Conservation (phyloP, 176 grass and related monocot species). For the Zizania latifolia region DNA sequence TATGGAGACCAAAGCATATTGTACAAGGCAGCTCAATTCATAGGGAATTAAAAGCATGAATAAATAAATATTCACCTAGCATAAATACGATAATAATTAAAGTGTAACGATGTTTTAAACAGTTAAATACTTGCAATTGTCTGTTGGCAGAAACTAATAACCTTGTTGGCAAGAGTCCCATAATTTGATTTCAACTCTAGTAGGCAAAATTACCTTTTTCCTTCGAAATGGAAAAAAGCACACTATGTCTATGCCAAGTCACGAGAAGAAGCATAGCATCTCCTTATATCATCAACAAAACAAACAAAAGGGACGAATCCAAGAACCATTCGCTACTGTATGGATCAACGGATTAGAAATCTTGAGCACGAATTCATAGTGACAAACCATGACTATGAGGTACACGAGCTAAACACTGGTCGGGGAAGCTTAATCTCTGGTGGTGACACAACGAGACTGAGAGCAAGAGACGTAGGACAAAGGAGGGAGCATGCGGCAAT, state of each 20-base stretch:
- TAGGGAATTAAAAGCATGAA: background rate
- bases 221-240: background rate
- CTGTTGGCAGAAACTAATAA: background rate
- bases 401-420: background rate
- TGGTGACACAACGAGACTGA: background rate
- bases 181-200: too few relatives aligned
- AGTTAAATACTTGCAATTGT: background rate
- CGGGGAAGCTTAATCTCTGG: background rate
- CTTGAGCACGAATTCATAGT: background rate
- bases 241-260: background rate
- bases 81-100: background rate
- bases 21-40: background rate
- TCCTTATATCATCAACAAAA: too few relatives aligned
- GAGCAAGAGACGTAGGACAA: background rate
- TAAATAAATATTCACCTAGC: background rate
- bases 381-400: too few relatives aligned
- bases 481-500: slow-evolving; percentile 30
- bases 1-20: background rate
- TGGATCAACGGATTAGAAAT: background rate
- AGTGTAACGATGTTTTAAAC: background rate
- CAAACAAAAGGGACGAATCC: background rate
- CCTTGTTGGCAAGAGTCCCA: background rate
- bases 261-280: background rate
- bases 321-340: background rate
- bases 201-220: background rate